These are phyloP conservation scores for Medicago lupulina DNA, from an alignment of 306 rosid genomes.

Conservation along the genomic window DNA sequence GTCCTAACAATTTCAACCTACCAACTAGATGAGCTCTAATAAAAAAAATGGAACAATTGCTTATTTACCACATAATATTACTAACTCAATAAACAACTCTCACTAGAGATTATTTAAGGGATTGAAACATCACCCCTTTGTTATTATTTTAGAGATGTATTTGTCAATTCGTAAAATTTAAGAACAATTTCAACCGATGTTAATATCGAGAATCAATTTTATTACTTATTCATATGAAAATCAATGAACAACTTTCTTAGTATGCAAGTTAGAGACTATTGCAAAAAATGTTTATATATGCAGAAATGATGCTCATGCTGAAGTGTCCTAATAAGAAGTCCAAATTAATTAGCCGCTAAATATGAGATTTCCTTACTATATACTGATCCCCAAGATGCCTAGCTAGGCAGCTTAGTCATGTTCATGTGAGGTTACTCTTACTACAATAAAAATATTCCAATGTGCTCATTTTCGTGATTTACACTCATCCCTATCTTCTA, in stretches of 20 bases:
- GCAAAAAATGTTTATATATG: not conserved
- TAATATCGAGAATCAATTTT: no score
- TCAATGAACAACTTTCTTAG: not conserved
- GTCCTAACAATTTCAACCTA: no score
- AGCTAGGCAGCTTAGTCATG: slow-evolving; percentile 37
- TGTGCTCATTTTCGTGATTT: slow-evolving; percentile 45
- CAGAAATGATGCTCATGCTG: not conserved
- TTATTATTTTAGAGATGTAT: no score
- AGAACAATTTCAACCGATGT: no score
- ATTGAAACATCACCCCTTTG: no score
- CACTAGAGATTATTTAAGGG: no score
- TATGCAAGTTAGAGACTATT: not conserved
- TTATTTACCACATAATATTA: no score
- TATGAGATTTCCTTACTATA: slow-evolving; percentile 9
- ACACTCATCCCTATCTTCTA: slow-evolving; percentile 45
- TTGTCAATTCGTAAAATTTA: no score
- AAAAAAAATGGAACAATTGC: no score
- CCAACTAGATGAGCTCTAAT: no score
- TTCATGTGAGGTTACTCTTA: not conserved
- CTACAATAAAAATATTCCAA: slow-evolving; percentile 37
- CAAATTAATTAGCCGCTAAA: slow-evolving; percentile 24
- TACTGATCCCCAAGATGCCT: slow-evolving; percentile 25
- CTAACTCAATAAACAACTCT: no score
- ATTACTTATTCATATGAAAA: no score
- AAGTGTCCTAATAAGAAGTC: not conserved